Conservation (phyloP, 352 stramenopile species). For the Peronospora belbahrii region DNA sequence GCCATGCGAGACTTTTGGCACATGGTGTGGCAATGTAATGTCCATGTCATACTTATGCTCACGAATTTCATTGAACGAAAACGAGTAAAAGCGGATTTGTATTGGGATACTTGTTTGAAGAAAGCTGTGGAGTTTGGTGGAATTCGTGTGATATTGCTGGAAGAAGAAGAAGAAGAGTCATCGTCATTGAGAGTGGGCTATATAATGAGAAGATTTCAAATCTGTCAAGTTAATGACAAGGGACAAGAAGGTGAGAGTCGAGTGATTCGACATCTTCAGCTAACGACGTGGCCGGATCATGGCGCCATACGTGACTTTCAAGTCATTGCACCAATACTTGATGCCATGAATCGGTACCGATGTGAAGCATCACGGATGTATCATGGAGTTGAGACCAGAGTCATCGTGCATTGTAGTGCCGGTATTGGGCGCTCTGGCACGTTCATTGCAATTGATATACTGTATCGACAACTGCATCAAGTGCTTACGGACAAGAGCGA, state of each 20-base stretch:
- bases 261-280: slow-evolving; percentile 59
- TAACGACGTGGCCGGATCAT: slow-evolving; percentile 76
- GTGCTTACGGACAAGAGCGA: slow-evolving; percentile 11
- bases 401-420: slow-evolving; percentile 75
- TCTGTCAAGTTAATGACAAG: slow-evolving; percentile 24
- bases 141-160: slow-evolving; percentile 42
- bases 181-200: too few species aligned
- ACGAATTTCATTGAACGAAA: slow-evolving; percentile 81
- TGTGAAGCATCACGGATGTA: slow-evolving; percentile 17
- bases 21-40: slow-evolving; percentile 72
- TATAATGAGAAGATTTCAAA: slow-evolving; percentile 44
- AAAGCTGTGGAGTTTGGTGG: slow-evolving; percentile 43
- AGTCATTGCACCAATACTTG: slow-evolving; percentile 65
- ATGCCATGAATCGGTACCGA: slow-evolving; percentile 49
- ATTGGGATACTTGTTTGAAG: slow-evolving; percentile 46
- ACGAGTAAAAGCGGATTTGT: slow-evolving; percentile 61
- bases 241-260: slow-evolving; percentile 25
- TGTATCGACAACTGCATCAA: slow-evolving; percentile 45
- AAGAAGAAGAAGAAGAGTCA: slow-evolving; percentile 34
- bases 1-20: slow-evolving; percentile 75
- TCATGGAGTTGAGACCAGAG: slow-evolving; percentile 22
- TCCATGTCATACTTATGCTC: slow-evolving; percentile 83
- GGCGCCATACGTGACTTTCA: slow-evolving; percentile 64
- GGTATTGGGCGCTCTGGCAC: slow-evolving; percentile 75
- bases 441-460: slow-evolving; percentile 80